Conservation (phyloP, 768 basidiomycete genomes). For the Gloeophyllum trabeum region DNA sequence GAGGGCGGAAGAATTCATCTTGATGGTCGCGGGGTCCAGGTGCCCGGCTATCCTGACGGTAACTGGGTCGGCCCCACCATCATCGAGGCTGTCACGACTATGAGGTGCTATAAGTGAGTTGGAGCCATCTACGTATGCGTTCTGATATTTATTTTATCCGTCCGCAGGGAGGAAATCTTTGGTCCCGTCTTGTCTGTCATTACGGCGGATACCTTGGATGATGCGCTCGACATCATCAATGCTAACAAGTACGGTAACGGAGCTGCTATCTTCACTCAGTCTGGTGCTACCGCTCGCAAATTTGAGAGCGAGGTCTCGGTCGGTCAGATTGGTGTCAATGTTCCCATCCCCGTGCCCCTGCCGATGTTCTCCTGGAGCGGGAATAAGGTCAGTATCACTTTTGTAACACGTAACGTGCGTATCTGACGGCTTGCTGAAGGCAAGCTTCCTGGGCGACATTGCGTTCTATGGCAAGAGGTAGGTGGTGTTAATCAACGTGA, state of each 20-base stretch:
- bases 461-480: slow-evolving; percentile 87
- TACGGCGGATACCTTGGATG: slow-evolving; percentile 74
- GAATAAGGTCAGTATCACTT: slow-evolving; percentile 47
- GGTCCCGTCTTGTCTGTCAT: slow-evolving; percentile 81
- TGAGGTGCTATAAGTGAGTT: slow-evolving; percentile 80
- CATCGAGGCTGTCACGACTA: slow-evolving; percentile 68
- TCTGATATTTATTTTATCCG: slow-evolving; percentile 2
- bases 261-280: slow-evolving; percentile 92
- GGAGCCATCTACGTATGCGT: not conserved
- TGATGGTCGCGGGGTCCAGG: slow-evolving; percentile 66
- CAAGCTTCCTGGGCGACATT: slow-evolving; percentile 74
- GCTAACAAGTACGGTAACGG: slow-evolving; percentile 89
- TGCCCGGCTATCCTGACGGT: slow-evolving; percentile 71
- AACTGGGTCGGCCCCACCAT: slow-evolving; percentile 95
- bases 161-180: slow-evolving; percentile 81
- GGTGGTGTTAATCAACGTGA: slow-evolving; percentile 6
- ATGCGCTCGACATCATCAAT: slow-evolving; percentile 86
- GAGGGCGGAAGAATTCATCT: slow-evolving; percentile 83
- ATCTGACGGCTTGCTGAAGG: slow-evolving; percentile 21
- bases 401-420: not conserved
- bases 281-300: slow-evolving; percentile 87
- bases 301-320: slow-evolving; percentile 85
- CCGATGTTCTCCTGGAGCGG: slow-evolving; percentile 98
- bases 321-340: slow-evolving; percentile 90
- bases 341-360: slow-evolving; percentile 85